Base-by-base conservation (phyloP, 768 basidiomycete species). In the Filobasidium wieringae region DNA sequence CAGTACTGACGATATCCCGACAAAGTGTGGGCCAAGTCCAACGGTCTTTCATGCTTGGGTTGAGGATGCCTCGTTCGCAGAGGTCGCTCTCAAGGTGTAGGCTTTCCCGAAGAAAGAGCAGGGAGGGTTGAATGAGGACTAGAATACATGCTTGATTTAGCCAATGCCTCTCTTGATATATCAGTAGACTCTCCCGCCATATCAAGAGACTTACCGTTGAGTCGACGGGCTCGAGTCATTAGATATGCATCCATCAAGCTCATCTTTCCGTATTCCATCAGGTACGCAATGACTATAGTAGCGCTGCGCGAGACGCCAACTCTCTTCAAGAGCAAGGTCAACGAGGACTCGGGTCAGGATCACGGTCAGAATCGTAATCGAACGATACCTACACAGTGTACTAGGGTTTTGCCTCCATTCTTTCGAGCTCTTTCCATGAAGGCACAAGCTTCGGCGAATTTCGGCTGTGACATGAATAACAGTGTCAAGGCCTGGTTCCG, bases 271-370 rank as follows among this genome's bases (percentile, higher is more conserved):
- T 93, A 83, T 71, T 91, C 88, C 92, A 96, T 96, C 68, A 95
- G 86, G 74, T 96, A 96, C 17, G 92, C 92, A 68, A 97, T 84
- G 61, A 87, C 87, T 60, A 97, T 90, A 31, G 89, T 93, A 29
- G 93, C 92, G 68, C 86, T 88, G 60, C 93, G 77, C 41, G 86
- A 88, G 40, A 97, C 93, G n/a, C 93, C 93, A n/a, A 97, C 93
- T n/a, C 91, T 81, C 71, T 72, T 8, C 39, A 11, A 11, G 17
- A 7, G n/a, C n/a, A n/a, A n/a, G n/a, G n/a, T n/a, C n/a, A n/a
- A n/a, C 15, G 33, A n/a, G 52, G 55, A 50, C 50, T 36, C 14
- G 30, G 34, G 33, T 40, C 7, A 58, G 51, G 9, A 24, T 2
- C 8, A 4, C 15, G 3, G 30, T 14, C 27, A 14, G 6, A 12